Conservation (phyloP, 257 asterid species). For the Gardenia jasminoides region DNA sequence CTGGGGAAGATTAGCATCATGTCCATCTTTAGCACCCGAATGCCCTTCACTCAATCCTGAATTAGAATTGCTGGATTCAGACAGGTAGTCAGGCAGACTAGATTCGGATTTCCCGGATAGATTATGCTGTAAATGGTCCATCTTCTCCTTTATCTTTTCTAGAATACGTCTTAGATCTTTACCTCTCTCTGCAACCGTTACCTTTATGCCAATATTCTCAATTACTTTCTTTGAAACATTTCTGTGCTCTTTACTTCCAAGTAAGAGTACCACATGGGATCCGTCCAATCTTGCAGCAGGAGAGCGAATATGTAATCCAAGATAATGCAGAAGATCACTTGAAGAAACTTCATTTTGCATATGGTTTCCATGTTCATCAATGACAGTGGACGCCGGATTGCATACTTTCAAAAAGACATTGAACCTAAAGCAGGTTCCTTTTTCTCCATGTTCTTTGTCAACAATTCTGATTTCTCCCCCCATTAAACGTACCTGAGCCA, state of each 20-base stretch:
- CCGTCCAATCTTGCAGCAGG: conserved; percentile 3
- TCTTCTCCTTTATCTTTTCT: neutral
- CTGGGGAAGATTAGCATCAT: neutral
- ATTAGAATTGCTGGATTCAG: neutral
- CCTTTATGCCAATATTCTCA: conserved; percentile 18
- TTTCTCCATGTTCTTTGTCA: conserved; percentile 55
- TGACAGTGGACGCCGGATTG: conserved; percentile 11
- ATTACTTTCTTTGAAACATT: conserved; percentile 13
- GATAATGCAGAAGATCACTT: neutral
- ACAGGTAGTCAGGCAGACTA: neutral
- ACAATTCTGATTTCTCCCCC: conserved; percentile 70
- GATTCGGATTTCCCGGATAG: conserved; percentile 2
- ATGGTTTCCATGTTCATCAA: conserved; percentile 17
- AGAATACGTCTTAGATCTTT: conserved; percentile 14
- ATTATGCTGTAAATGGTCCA: conserved; percentile 1
- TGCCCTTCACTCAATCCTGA: conserved; percentile 2
- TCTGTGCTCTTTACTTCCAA: conserved; percentile 17
- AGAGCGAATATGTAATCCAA: conserved; percentile 6
- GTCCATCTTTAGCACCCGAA: conserved; percentile 13
- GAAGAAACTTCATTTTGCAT: conserved; percentile 1
- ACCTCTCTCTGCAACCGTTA: conserved; percentile 11
- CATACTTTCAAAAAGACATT: neutral
- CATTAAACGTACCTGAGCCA: conserved; percentile 58
- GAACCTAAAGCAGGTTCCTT: conserved; percentile 56
- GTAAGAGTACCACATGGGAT: conserved; percentile 20